Evolutionary conservation across 2,329 filamentous ascomycete genomes (phyloP), one percentile per base, ranked within the genome.

Genomic region (Phyllosticta paracitricarpa): DNA sequence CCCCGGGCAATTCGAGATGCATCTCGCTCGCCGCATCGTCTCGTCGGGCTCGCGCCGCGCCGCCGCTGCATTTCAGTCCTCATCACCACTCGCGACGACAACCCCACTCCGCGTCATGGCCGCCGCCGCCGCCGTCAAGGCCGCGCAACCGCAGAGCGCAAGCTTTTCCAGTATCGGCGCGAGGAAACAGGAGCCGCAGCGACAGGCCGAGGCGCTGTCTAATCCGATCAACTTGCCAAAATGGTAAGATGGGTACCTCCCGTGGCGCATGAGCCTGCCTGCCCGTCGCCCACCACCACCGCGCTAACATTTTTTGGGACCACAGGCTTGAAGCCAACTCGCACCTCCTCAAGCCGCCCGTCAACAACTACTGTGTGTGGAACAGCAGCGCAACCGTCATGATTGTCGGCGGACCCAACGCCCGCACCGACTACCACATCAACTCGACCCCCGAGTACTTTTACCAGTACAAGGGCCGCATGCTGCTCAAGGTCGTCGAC

Each of bases 331-430:
- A 90, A 69, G 84, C 92, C 73, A 97, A 97, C 76, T 88, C 89
- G 0, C 92, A 97, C 73, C 86, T 97, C 64, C 84, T 97, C 62
- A 85, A 96, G 74, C 94, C 94, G 0, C 94, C 94, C 1, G 87
- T 97, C 71, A 97, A 97, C 79, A 97, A 97, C 79, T 95, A 94
- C 80, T 97, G 92, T 78, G 90, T 97, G 70, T 96, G 96, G 79
- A 89, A 96, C 72, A 83, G 89, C 61, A 83, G 84, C 70, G 84
- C 93, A 63, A 91, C 88, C 52, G 88, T 94, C 71, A 94, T 94
- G 89, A 91, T 96, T 68, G 92, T 99, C 64, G 94, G 94, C 72
- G 94, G 94, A 12, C 94, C 94, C 70, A 97, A 97, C 75, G 90
- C 90, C 64, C 86, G 94, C 65, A 97, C 92, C 61, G 94, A 97